Percentiles rank a stretch among this genome's conserved stretches.
Conservation (phyloP, 2,329 filamentous ascomycete species). For the Calonectria pteridis region DNA sequence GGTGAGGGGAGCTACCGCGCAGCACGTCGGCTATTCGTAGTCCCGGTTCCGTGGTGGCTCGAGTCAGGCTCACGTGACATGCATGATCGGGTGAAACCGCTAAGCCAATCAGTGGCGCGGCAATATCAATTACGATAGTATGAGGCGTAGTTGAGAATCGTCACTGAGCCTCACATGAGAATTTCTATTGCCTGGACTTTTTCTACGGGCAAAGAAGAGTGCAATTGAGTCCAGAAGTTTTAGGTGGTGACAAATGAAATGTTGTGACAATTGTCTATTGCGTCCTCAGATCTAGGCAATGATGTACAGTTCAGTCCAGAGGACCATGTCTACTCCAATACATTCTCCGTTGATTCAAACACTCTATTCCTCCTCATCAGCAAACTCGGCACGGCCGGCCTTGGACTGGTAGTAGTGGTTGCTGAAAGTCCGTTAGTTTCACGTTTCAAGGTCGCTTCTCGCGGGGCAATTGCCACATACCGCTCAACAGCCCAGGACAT, state of each 20-base stretch:
- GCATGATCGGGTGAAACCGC: neutral
- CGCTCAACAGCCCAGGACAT: slow-evolving; percentile 93
- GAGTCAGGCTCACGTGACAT: slow-evolving; percentile 29
- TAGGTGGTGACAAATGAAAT: slow-evolving; percentile 38
- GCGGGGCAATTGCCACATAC: slow-evolving; percentile 63
- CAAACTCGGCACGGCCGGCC: slow-evolving; percentile 72
- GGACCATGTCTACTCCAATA: slow-evolving; percentile 48
- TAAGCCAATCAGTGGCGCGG: slow-evolving; percentile 37
- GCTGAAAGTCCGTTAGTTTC: slow-evolving; percentile 56
- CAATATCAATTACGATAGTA: slow-evolving; percentile 42
- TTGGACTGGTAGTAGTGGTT: slow-evolving; percentile 88
- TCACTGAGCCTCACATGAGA: slow-evolving; percentile 5
- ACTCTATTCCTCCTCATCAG: slow-evolving; percentile 59
- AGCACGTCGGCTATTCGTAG: slow-evolving; percentile 47
- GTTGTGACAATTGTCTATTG: slow-evolving; percentile 51
- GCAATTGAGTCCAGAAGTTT: neutral
- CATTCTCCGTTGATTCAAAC: slow-evolving; percentile 25
- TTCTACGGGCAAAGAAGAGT: slow-evolving; percentile 9
- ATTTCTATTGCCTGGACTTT: slow-evolving; percentile 19
- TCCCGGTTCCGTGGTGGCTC: slow-evolving; percentile 44
- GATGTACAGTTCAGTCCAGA: slow-evolving; percentile 55
- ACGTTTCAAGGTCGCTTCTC: neutral
- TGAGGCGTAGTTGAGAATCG: neutral
- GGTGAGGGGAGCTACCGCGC: slow-evolving; percentile 42
- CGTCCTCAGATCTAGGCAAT: slow-evolving; percentile 54